Percentiles rank a stretch among this genome's conserved stretches.
Evolutionary conservation across 139 green algal species (phyloP).

Genomic region (Chlamydomonas incerta): DNA sequence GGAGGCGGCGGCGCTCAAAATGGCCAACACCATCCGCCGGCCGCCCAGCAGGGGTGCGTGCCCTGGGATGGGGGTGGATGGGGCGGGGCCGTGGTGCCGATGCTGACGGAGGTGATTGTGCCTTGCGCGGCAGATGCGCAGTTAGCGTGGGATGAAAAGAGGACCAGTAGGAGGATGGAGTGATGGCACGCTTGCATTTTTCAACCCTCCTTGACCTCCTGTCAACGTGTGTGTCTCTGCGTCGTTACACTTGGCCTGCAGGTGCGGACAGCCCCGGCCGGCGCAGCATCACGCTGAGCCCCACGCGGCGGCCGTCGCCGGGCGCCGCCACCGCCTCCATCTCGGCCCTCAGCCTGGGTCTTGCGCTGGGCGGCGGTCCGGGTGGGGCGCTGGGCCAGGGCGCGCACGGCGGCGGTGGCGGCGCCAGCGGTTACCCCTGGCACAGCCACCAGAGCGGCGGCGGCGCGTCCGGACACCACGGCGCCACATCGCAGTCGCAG

Average conservation of each 20-base stretch:
- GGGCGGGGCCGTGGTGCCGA: no score
- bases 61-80: no score
- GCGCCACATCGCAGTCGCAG: conserved; percentile 18
- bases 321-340: conserved; percentile 1
- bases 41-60: conserved; percentile 30
- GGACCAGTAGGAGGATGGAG: no score
- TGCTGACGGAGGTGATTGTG: no score
- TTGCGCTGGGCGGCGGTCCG: conserved; percentile 9
- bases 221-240: no score
- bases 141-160: no score
- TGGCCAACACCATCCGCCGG: conserved; percentile 7
- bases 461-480: not conserved
- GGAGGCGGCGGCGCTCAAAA: conserved; percentile 16
- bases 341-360: conserved; percentile 23
- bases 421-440: no score
- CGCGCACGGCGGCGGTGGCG: not conserved
- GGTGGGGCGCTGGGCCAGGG: not conserved
- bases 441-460: not conserved
- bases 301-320: not conserved
- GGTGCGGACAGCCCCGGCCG: conserved; percentile 23
- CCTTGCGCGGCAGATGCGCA: no score
- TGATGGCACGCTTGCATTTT: no score
- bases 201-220: no score
- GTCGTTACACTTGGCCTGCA: not conserved
- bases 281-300: conserved; percentile 34